Conservation (phyloP, 371 early-diverging fungal genomes). For the Mucor racemosus region DNA sequence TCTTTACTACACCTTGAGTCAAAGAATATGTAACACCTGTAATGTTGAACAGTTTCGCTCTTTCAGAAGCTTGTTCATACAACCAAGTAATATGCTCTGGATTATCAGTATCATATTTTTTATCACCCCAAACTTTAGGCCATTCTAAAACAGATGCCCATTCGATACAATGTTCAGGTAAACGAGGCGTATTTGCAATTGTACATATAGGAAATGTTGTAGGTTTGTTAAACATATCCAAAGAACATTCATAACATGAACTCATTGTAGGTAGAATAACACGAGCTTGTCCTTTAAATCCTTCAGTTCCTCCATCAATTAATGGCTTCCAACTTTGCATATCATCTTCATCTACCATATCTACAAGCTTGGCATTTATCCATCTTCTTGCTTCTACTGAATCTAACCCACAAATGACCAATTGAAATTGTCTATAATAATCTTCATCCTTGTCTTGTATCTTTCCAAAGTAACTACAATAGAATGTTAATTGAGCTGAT, state of each 20-base stretch:
- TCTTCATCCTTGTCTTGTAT: conserved; percentile 95
- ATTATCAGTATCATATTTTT: conserved; percentile 90
- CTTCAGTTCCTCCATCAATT: conserved; percentile 98
- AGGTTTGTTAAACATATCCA: conserved; percentile 79
- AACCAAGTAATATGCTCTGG: conserved; percentile 92
- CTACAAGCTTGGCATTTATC: conserved; percentile 90
- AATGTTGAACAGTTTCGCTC: conserved; percentile 85
- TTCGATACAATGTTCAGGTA: conserved; percentile 98
- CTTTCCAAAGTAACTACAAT: conserved; percentile 72
- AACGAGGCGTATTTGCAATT: conserved; percentile 94
- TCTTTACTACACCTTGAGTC: conserved; percentile 94
- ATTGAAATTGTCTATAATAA: conserved; percentile 85
- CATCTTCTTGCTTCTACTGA: conserved; percentile 95
- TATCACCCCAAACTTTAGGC: conserved; percentile 80
- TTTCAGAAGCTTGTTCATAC: conserved; percentile 69
- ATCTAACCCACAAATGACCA: conserved; percentile 94
- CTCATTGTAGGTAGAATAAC: conserved; percentile 85
- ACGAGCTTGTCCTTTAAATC: conserved; percentile 93
- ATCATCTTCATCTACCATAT: conserved; percentile 75
- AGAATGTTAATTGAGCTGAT: not conserved
- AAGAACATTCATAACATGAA: conserved; percentile 86
- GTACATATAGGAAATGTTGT: conserved; percentile 99
- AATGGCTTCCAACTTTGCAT: conserved; percentile 77
- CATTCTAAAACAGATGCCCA: conserved; percentile 97
- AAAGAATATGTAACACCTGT: conserved; percentile 90